Evolutionary conservation across 176 grass and related monocot species (phyloP), one percentile per base, ranked within the genome.

Genomic region (Paspalum vaginatum): DNA sequence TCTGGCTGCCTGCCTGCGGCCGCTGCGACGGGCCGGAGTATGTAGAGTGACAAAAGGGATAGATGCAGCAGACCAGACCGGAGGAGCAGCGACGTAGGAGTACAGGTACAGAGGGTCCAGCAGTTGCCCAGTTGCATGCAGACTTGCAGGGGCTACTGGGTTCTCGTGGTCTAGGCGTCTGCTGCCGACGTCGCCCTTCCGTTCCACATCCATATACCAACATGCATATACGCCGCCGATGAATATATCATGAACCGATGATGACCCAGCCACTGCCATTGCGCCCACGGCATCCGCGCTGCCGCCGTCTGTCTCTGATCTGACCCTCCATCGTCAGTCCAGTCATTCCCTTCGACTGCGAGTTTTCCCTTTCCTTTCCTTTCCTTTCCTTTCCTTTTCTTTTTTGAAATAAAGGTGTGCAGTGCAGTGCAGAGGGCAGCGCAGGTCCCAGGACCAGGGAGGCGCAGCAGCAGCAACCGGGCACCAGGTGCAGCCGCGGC

Each of bases 361-460:
- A 64, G 15, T 72, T 78, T 3, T 32, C 32, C 32, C 32, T 32
- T 32, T 32, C 32, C 32, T 32, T 32, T 32, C n/a, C n/a, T n/a
- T n/a, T n/a, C n/a, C n/a, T n/a, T n/a, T n/a, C n/a, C n/a, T n/a
- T n/a, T n/a, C n/a, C n/a, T 32, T 32, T 32, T 3, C 3, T 32
- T 32, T 80, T 88, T 73, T 53, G 80, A 83, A 83, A 87, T 72
- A 77, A 82, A 83, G 85, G 47, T 22, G 17, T 20, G 68, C 21
- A 58, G 55, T 4, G 24, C 17, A 5, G 44, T 6, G 20, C 73
- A 24, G 39, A 44, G 47, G 43, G 25, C 12, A 2, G 37, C 13
- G 5, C 66, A 13, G 20, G 56, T 59, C 56, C 58, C 58, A 61
- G 11, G 5, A 4, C 24, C 13, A 11, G 22, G 6, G 57, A 24